phyloP scores from a whole-genome alignment of 1,284 basidiomycete genomes.

The Irpex sp. region DNA sequence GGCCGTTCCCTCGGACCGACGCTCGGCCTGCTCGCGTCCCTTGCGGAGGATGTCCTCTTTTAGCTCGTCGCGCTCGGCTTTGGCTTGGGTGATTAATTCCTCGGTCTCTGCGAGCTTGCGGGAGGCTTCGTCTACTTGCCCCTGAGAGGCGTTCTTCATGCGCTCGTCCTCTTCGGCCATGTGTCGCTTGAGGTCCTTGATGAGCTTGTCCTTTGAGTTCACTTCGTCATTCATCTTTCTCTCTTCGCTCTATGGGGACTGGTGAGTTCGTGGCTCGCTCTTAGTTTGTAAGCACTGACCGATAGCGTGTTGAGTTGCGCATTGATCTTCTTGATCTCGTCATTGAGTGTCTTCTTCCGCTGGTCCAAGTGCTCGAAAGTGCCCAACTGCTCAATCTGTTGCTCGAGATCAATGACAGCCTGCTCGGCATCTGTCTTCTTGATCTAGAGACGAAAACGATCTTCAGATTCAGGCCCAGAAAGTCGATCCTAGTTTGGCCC shows the following conservation, averaged over 20 bases:
- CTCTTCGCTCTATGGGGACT: background rate
- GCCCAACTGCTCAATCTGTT: slow-evolving; percentile 42
- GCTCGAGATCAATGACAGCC: slow-evolving; percentile 43
- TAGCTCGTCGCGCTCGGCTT: slow-evolving; percentile 19
- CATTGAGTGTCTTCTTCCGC: background rate
- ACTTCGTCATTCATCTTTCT: slow-evolving; percentile 24
- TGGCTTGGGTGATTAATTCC: slow-evolving; percentile 23
- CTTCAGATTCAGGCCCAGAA: no score
- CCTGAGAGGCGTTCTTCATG: slow-evolving; percentile 51
- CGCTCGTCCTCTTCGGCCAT: slow-evolving; percentile 55
- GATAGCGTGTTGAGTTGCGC: background rate
- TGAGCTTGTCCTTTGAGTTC: slow-evolving; percentile 34
- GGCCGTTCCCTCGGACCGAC: slow-evolving; percentile 25
- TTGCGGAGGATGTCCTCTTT: no score
- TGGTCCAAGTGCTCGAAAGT: slow-evolving; percentile 19
- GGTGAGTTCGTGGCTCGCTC: no score
- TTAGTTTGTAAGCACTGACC: background rate
- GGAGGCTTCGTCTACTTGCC: slow-evolving; percentile 52
- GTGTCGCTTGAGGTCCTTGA: slow-evolving; percentile 43
- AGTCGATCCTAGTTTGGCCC: no score
- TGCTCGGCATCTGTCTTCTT: slow-evolving; percentile 40
- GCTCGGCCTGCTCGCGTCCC: background rate
- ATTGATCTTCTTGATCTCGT: slow-evolving; percentile 1
- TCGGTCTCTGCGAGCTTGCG: slow-evolving; percentile 42
- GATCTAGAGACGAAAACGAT: slow-evolving; percentile 19